Evolutionary conservation across 805 yeast genomes (phyloP).

Genomic region (Candida tallmaniae): DNA sequence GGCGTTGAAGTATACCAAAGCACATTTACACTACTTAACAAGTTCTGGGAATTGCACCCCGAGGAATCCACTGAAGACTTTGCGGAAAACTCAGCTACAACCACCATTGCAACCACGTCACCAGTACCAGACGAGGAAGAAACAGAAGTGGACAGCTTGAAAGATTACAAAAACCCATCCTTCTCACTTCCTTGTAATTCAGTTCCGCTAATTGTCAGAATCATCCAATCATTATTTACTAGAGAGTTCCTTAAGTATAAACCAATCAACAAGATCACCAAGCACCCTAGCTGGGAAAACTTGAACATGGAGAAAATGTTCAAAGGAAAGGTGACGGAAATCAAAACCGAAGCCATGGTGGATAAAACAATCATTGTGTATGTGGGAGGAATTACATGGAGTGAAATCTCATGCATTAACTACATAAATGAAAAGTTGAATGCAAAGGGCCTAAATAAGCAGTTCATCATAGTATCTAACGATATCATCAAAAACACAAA

Average conservation of each 20-base stretch:
- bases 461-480: slow-evolving; percentile 39
- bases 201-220: slow-evolving; percentile 68
- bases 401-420: slow-evolving; percentile 73
- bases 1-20: slow-evolving; percentile 25
- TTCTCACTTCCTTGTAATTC: slow-evolving; percentile 74
- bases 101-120: too few species aligned
- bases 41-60: slow-evolving; percentile 49
- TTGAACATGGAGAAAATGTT: slow-evolving; percentile 37
- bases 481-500: slow-evolving; percentile 28
- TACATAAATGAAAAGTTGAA: slow-evolving; percentile 47
- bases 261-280: slow-evolving; percentile 30
- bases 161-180: slow-evolving; percentile 42
- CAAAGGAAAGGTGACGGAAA: slow-evolving; percentile 36
- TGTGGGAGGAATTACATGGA: slow-evolving; percentile 82
- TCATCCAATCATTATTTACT: slow-evolving; percentile 64
- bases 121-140: slow-evolving; percentile 9
- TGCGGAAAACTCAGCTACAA: too few species aligned
- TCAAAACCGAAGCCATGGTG: slow-evolving; percentile 23
- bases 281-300: slow-evolving; percentile 43
- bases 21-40: slow-evolving; percentile 34
- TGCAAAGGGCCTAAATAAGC: slow-evolving; percentile 22
- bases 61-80: slow-evolving; percentile 19
- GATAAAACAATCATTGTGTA: slow-evolving; percentile 43
- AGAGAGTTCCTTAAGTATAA: slow-evolving; percentile 46
- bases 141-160: slow-evolving; percentile 3